phyloP scores from a whole-genome alignment of 2,329 filamentous ascomycete species.

The Phialemonium atrogriseum region DNA sequence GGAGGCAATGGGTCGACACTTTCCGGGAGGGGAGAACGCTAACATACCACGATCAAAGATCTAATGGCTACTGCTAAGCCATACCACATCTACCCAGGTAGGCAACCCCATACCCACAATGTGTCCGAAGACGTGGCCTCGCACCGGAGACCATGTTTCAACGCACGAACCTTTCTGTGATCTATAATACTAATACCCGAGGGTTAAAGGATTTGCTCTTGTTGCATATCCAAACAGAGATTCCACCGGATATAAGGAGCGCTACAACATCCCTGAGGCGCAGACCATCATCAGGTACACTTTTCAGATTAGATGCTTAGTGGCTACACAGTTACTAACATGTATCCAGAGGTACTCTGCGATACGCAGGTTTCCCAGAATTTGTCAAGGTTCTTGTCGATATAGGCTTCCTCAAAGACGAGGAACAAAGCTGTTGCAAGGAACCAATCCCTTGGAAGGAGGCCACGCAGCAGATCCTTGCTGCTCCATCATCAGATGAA shows the following conservation, averaged over 20 bases:
- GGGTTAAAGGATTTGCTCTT: constrained; percentile 76
- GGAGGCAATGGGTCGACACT: too few species aligned
- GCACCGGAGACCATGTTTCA: too few species aligned
- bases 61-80: constrained; percentile 85
- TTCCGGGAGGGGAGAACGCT: too few species aligned
- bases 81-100: constrained; percentile 80
- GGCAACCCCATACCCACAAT: too few species aligned
- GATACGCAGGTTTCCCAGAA: constrained; percentile 85
- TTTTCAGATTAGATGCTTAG: not conserved
- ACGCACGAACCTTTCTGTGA: too few species aligned
- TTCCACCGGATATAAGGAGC: constrained; percentile 77
- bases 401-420: constrained; percentile 78
- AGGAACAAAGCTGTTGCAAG: too few species aligned
- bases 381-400: constrained; percentile 84
- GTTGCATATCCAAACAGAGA: constrained; percentile 93
- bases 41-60: constrained; percentile 40
- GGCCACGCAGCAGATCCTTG: constrained; percentile 69
- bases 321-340: not conserved
- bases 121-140: too few species aligned
- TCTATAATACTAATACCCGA: too few species aligned
- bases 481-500: constrained; percentile 56
- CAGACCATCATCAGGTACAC: constrained; percentile 69
- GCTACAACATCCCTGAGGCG: constrained; percentile 87
- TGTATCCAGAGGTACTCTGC: constrained; percentile 51
- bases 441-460: constrained; percentile 89